These are phyloP conservation scores for Saturnispora galanensis DNA, from an alignment of 805 yeast species.

Conservation along the genomic window DNA sequence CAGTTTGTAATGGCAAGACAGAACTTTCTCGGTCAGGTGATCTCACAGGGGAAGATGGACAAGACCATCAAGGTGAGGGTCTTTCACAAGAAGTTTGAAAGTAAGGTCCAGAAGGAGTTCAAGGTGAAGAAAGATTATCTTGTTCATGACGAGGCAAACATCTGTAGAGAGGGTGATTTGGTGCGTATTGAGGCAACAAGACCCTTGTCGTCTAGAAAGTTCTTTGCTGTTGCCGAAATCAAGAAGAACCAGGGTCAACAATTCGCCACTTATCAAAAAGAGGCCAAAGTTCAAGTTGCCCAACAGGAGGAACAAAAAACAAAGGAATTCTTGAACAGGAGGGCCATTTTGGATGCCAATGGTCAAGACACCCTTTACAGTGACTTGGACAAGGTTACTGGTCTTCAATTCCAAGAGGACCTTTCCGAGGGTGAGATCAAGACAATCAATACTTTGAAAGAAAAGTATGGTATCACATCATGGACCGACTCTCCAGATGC, in stretches of 20 bases:
- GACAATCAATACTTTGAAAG: constrained; percentile 29
- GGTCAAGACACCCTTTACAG: constrained; percentile 20
- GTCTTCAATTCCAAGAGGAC: constrained; percentile 13
- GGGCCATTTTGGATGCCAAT: constrained; percentile 24
- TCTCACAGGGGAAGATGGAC: constrained; percentile 92
- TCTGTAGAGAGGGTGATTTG: constrained; percentile 90
- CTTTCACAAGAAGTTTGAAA: constrained; percentile 64
- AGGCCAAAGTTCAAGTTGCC: constrained; percentile 58
- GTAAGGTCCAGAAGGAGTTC: constrained; percentile 62
- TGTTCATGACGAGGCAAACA: constrained; percentile 88
- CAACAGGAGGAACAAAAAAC: constrained; percentile 56
- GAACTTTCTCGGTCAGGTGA: constrained; percentile 84
- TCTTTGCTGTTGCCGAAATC: constrained; percentile 88
- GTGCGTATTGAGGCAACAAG: constrained; percentile 88
- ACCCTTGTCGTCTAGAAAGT: constrained; percentile 72
- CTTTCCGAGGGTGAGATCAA: constrained; percentile 25
- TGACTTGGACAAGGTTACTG: constrained; percentile 21
- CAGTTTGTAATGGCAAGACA: constrained; percentile 63
- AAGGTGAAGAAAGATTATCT: constrained; percentile 72
- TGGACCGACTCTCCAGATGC: constrained; percentile 19
- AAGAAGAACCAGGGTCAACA: constrained; percentile 85
- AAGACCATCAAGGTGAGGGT: constrained; percentile 93
- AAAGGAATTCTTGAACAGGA: constrained; percentile 42
- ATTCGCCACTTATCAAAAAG: constrained; percentile 66
- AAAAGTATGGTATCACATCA: constrained; percentile 22